Conservation (phyloP, 2,329 filamentous ascomycete genomes). For the Colletotrichum kahawae region DNA sequence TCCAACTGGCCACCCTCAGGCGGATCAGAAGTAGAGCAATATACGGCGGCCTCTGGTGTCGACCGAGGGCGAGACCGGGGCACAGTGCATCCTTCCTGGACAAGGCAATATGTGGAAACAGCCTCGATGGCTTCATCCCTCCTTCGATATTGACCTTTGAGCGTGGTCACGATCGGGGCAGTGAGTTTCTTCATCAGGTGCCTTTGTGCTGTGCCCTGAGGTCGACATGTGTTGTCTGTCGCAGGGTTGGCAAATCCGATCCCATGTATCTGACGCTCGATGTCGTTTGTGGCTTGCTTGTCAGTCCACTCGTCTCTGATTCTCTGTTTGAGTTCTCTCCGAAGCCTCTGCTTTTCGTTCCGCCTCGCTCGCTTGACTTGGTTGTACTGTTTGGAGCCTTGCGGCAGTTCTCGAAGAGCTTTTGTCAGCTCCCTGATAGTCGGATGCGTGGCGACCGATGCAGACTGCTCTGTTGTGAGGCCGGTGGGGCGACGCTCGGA, state of each 20-base stretch:
- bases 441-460: constrained; percentile 19
- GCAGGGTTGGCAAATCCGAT: constrained; percentile 19
- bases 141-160: too few relatives aligned
- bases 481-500: constrained; percentile 20
- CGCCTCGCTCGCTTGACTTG: background rate
- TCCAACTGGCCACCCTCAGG: too few relatives aligned
- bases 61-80: too few relatives aligned
- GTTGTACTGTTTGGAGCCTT: background rate
- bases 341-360: constrained; percentile 23
- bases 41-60: too few relatives aligned
- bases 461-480: constrained; percentile 13
- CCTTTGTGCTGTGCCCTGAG: constrained; percentile 20
- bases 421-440: background rate
- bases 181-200: constrained; percentile 18
- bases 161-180: too few relatives aligned
- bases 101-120: too few relatives aligned
- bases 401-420: background rate
- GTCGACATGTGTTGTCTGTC: background rate
- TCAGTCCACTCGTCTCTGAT: constrained; percentile 22
- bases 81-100: too few relatives aligned
- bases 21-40: too few relatives aligned
- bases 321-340: constrained; percentile 17
- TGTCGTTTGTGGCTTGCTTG: constrained; percentile 24
- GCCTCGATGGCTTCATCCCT: too few relatives aligned
- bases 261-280: constrained; percentile 24